Conservation (phyloP, 208 protist species). For the Acanthamoeba triangularis region DNA sequence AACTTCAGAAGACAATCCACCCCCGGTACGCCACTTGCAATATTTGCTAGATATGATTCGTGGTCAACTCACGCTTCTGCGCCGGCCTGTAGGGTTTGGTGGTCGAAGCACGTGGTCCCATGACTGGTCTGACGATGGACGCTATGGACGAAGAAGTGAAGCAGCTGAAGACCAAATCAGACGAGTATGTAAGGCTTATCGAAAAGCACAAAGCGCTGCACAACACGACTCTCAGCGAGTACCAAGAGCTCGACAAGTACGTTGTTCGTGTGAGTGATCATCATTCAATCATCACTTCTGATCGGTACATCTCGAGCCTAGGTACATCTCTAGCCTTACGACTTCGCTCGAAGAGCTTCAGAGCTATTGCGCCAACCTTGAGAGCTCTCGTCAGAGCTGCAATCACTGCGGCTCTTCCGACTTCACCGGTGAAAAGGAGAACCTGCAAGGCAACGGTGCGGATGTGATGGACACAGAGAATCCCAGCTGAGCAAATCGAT, state of each 20-base stretch:
- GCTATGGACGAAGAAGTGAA: neutral
- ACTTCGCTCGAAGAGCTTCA: conserved; percentile 46
- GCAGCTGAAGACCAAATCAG: neutral
- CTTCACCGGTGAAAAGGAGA: neutral
- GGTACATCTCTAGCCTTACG: conserved; percentile 28
- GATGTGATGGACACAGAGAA: conserved; percentile 1
- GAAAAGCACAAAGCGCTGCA: conserved; percentile 34
- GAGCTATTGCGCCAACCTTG: conserved; percentile 8
- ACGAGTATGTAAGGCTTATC: neutral
- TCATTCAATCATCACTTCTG: neutral
- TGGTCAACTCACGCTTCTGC: neutral
- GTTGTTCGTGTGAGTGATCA: neutral
- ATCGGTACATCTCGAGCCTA: neutral
- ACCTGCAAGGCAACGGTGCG: neutral
- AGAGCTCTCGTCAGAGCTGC: neutral
- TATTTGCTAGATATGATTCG: too few species aligned
- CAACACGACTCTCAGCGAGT: conserved; percentile 10
- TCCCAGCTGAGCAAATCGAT: neutral
- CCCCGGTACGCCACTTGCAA: too few species aligned
- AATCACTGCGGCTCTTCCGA: neutral
- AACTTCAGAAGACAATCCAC: too few species aligned
- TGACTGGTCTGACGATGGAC: neutral
- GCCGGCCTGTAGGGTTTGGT: too few species aligned
- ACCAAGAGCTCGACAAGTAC: conserved; percentile 46
- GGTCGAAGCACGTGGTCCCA: neutral